phyloP scores from a whole-genome alignment of 495 filamentous ascomycete species.

The Hypoxylon rickii region DNA sequence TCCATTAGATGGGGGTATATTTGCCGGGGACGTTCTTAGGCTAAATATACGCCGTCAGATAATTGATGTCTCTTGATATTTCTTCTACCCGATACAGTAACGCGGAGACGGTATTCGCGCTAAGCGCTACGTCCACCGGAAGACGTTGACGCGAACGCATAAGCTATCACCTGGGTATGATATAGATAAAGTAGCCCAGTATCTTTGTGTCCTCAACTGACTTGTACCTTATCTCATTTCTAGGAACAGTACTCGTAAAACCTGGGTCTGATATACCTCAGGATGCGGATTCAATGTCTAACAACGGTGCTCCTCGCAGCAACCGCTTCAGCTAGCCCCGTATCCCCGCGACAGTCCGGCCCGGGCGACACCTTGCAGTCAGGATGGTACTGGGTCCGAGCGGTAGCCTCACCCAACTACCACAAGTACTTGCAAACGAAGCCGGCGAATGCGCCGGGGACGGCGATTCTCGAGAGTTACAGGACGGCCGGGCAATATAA shows the following conservation, averaged over 20 bases:
- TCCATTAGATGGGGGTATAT: not conserved
- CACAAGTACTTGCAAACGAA: slow-evolving; percentile 67
- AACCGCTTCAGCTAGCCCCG: not conserved
- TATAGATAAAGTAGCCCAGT: slow-evolving; percentile 11
- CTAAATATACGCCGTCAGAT: too few species aligned
- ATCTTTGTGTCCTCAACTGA: slow-evolving; percentile 2
- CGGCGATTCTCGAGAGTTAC: slow-evolving; percentile 56
- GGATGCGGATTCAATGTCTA: slow-evolving; percentile 14
- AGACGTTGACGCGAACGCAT: not conserved
- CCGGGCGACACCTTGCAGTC: slow-evolving; percentile 46
- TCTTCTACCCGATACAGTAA: slow-evolving; percentile 9
- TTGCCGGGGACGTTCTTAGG: slow-evolving; percentile 19
- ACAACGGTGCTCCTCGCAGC: slow-evolving; percentile 2
- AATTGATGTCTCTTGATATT: not conserved
- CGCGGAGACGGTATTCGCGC: slow-evolving; percentile 2
- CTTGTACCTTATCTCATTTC: not conserved
- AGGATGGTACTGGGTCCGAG: slow-evolving; percentile 65
- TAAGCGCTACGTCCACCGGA: slow-evolving; percentile 8
- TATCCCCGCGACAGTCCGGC: slow-evolving; percentile 18
- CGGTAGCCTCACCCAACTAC: slow-evolving; percentile 62
- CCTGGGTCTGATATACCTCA: not conserved
- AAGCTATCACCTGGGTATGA: not conserved
- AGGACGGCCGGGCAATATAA: slow-evolving; percentile 65
- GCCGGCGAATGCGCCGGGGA: slow-evolving; percentile 51
- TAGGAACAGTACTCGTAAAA: not conserved